Evolutionary conservation across 805 yeast genomes (phyloP), one percentile per base, ranked within the genome.

Genomic region (Metschnikowia anglica): DNA sequence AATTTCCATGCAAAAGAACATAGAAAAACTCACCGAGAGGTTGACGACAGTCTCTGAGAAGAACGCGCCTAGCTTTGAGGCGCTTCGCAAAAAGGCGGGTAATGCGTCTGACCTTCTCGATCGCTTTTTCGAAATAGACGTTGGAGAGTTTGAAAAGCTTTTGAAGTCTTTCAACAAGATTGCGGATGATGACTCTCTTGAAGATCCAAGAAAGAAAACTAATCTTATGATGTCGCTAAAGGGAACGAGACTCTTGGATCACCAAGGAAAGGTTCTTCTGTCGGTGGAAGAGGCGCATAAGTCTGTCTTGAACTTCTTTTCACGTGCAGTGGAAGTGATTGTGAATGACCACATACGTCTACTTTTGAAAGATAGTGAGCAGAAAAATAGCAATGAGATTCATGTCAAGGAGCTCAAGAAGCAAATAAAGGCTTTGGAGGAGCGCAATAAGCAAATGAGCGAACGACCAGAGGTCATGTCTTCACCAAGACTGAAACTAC

Each of bases 241-340:
- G 5, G 40, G 40, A 6, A 29, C 43, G 3, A 43, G 56, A 7
- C 30, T 47, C 8, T 33, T 44, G 34, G 33, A 36, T 9, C 48
- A 34, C 16, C 25, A 29, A 6, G 18, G 28, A 7, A 39, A 40
- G 2, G 34, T 24, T 6, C 11, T 44, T 18, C 12, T 29, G 4
- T 24, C 43, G 20, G 37, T 40, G n/a, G 46, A 46, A 25, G 71
- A 69, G 16, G 66, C 52, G 47, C 77, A 61, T 27, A 74, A 74
- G 40, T 70, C 80, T 0, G 62, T 79, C 3, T 70, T 75, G 41
- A 71, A 71, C 12, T 83, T 80, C 53, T 77, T 79, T 49, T 74
- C 76, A n/a, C 65, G 81, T 34, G 88, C 87, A 0, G 72, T 78
- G 5, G 78, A 73, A 21, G 76, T 82, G 3, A 68, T 83, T 7